phyloP scores from a whole-genome alignment of 768 basidiomycete genomes.

The Tylopilus sp. region DNA sequence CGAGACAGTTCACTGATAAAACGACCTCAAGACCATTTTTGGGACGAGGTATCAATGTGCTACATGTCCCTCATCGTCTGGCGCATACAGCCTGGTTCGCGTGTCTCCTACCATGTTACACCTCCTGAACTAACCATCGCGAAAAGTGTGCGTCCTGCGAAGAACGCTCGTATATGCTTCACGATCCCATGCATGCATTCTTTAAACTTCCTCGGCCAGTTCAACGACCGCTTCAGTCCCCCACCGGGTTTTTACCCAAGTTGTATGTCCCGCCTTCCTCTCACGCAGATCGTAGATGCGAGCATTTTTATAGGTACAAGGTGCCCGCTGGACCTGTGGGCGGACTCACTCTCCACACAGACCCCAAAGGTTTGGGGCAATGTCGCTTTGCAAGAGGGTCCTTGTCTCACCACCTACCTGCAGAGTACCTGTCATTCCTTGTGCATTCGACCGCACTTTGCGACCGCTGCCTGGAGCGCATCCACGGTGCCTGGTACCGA shows the following conservation, averaged over 20 bases:
- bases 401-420: background rate
- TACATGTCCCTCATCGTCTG: slow-evolving; percentile 75
- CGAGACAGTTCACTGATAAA: background rate
- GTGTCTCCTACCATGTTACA: background rate
- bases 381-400: background rate
- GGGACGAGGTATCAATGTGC: slow-evolving; percentile 89
- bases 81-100: slow-evolving; percentile 68
- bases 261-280: slow-evolving; percentile 44
- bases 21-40: slow-evolving; percentile 52
- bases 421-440: slow-evolving; percentile 63
- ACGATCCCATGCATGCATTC: slow-evolving; percentile 85
- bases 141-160: slow-evolving; percentile 80
- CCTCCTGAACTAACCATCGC: background rate
- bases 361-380: slow-evolving; percentile 55
- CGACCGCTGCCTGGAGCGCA: slow-evolving; percentile 80
- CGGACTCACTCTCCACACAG: slow-evolving; percentile 32
- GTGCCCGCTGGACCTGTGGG: slow-evolving; percentile 55
- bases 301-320: slow-evolving; percentile 51
- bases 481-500: slow-evolving; percentile 86
- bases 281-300: background rate
- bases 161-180: slow-evolving; percentile 66
- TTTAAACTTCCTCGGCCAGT: slow-evolving; percentile 84
- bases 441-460: slow-evolving; percentile 71
- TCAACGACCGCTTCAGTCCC: slow-evolving; percentile 52
- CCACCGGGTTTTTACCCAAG: slow-evolving; percentile 61